Evolutionary conservation across 2,329 filamentous ascomycete genomes (phyloP), one percentile per base, ranked within the genome.

Genomic region (Cephalotrichum gorgonifer): DNA sequence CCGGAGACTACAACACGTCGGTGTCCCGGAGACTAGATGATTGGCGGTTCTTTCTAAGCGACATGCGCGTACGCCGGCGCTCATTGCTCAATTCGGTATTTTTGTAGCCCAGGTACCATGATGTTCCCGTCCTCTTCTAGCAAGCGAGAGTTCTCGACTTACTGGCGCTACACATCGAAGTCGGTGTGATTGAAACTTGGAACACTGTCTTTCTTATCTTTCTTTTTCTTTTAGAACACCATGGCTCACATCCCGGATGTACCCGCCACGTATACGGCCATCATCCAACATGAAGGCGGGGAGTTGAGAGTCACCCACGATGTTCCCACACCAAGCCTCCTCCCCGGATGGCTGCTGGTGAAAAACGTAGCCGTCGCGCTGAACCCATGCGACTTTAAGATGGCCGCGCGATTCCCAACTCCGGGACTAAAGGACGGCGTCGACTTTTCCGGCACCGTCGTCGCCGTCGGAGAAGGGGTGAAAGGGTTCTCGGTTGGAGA

Each of bases 401-500:
- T 53, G 47, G 54, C 65, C 49, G 53, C 62, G 17, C n/a, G 31
- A 12, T 43, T 46, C 17, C 54, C 54, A n/a, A 56, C 54, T 43
- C 48, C 44, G 11, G 57, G 57, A 27, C 28, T 53, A 39, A 56
- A 55, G 26, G 55, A 64, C 33, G 73, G 71, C 15, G 72, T 64
- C 45, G 73, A 76, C 55, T 75, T 69, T 48, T 67, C 68, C 33
- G 73, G 73, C 39, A 56, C 69, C 6, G 44, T 46, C 8, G 44
- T 28, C 11, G 44, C 44, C 20, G 67, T 76, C 2, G 65, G 71
- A 45, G 64, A 71, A 49, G 63, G 75, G 35, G 73, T 73, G 9
- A 50, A 58, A 3, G 63, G 62, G 5, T 68, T 75, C 52, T 65
- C 68, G 57, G 66, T 64, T 50, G 74, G 74, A 2, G 73, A 77